These are phyloP conservation scores for Alternaria infectoria DNA, from an alignment of 2,329 filamentous ascomycete species.

Conservation along the genomic window DNA sequence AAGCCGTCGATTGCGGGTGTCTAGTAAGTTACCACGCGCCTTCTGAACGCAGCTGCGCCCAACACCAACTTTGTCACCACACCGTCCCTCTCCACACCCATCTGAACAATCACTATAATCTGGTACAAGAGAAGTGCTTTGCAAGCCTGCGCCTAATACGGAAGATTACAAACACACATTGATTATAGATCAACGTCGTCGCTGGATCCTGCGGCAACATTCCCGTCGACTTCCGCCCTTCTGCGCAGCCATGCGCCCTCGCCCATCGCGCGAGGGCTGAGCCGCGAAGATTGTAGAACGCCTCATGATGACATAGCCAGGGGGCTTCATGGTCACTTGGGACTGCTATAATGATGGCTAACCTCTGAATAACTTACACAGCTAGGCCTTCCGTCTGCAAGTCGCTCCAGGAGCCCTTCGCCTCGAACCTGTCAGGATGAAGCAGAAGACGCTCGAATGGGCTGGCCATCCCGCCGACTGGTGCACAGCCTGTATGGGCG, in stretches of 20 bases:
- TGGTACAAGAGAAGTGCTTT: background rate
- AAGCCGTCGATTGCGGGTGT: background rate
- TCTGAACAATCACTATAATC: background rate
- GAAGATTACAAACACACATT: background rate
- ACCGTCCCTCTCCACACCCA: background rate
- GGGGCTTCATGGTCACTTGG: too few species aligned
- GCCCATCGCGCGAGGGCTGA: background rate
- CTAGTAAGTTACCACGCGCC: background rate
- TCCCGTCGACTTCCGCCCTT: slow-evolving; percentile 1
- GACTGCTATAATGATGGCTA: background rate
- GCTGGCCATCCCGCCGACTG: background rate
- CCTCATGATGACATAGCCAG: background rate
- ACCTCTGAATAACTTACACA: background rate
- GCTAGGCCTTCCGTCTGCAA: background rate
- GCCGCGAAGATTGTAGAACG: background rate
- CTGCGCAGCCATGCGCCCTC: slow-evolving; percentile 6
- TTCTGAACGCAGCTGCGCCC: background rate
- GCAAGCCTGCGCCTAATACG: background rate
- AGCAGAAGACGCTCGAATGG: background rate
- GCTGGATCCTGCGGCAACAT: background rate
- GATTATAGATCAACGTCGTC: background rate
- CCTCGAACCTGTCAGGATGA: background rate
- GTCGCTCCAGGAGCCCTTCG: background rate
- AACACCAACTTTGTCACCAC: background rate
- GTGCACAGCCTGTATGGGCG: background rate